phyloP scores from a whole-genome alignment of 2,329 filamentous ascomycete genomes.

The Sphaceloma murrayae region DNA sequence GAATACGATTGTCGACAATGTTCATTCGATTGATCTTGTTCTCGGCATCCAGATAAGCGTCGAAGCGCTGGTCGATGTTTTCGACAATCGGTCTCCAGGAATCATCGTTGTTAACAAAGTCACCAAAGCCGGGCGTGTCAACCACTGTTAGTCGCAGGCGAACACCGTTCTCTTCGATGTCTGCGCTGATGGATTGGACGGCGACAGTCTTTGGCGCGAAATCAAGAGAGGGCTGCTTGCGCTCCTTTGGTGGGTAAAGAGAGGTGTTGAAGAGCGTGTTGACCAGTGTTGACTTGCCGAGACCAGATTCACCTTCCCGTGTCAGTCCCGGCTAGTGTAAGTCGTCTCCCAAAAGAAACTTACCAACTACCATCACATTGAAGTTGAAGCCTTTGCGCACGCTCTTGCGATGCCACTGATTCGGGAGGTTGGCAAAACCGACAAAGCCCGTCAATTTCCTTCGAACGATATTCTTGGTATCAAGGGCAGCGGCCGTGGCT shows the following conservation, averaged over 20 bases:
- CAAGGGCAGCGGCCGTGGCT: constrained; percentile 39
- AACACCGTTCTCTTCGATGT: constrained; percentile 95
- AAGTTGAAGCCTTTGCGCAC: constrained; percentile 99
- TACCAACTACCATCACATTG: constrained; percentile 99
- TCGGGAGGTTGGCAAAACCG: constrained; percentile 95
- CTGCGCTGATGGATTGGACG: constrained; percentile 46
- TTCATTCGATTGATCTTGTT: constrained; percentile 99
- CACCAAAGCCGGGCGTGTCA: constrained; percentile 94
- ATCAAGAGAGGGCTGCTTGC: constrained; percentile 91
- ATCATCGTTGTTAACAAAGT: constrained; percentile 99
- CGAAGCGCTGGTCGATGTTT: constrained; percentile 98
- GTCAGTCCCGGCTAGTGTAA: neutral
- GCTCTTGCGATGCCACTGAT: constrained; percentile 99
- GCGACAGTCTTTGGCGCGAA: constrained; percentile 80
- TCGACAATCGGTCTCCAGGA: constrained; percentile 98
- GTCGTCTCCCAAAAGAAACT: constrained; percentile 36
- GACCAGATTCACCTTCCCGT: constrained; percentile 80
- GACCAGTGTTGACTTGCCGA: constrained; percentile 97
- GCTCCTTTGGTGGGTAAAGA: constrained; percentile 96
- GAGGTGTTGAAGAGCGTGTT: constrained; percentile 99
- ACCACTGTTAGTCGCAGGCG: constrained; percentile 93
- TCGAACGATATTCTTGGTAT: constrained; percentile 89
- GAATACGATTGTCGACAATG: constrained; percentile 98
- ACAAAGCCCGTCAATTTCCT: constrained; percentile 98
- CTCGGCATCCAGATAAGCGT: constrained; percentile 96